Evolutionary conservation across 2,329 filamentous ascomycete genomes (phyloP).

Genomic region (Aspergillus ochraceus): DNA sequence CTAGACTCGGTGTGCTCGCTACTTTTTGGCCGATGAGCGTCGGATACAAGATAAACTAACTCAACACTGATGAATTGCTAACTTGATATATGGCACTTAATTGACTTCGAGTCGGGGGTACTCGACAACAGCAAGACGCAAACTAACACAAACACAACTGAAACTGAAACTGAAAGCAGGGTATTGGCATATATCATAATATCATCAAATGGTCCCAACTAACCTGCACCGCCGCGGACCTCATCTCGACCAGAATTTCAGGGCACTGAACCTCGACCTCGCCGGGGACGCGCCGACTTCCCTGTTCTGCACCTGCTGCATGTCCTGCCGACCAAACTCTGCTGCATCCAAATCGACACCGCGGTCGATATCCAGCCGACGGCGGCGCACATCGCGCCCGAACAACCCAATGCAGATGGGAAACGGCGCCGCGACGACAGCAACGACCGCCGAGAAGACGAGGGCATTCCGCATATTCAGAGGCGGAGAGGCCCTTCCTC

Average conservation of each 20-base stretch:
- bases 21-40: not conserved
- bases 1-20: constrained; percentile 18
- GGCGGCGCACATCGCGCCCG: constrained; percentile 51
- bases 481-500: constrained; percentile 56
- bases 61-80: not conserved
- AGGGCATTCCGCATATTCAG: constrained; percentile 72
- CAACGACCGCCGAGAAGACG: constrained; percentile 75
- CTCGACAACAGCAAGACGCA: not conserved
- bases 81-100: not conserved
- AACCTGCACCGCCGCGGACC: not conserved
- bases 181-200: not conserved
- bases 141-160: not conserved
- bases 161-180: not conserved
- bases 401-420: constrained; percentile 71
- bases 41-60: not conserved
- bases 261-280: constrained; percentile 2
- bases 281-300: not conserved
- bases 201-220: not conserved
- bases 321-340: not conserved
- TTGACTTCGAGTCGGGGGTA: not conserved
- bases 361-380: constrained; percentile 43
- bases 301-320: not conserved
- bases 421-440: constrained; percentile 63
- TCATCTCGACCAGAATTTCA: not conserved
- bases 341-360: constrained; percentile 23